Conservation (phyloP, 345 rosid genomes). For the Clarkia xantiana region DNA sequence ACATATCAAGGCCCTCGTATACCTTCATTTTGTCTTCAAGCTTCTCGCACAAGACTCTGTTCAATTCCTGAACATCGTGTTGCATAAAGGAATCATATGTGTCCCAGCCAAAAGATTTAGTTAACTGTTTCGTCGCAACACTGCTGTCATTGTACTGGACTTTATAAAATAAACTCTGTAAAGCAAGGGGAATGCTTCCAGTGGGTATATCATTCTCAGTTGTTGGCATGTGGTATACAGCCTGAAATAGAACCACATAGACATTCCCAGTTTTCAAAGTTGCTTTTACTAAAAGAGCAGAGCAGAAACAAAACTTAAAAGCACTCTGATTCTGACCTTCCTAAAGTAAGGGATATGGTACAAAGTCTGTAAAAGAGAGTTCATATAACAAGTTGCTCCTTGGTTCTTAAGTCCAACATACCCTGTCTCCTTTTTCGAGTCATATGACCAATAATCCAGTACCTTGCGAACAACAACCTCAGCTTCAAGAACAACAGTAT, state of each 20-base stretch:
- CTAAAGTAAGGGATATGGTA: constrained; percentile 89
- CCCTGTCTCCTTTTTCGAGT: constrained; percentile 97
- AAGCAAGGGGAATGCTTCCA: constrained; percentile 93
- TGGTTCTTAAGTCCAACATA: constrained; percentile 97
- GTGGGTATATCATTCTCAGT: constrained; percentile 92
- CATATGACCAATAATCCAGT: constrained; percentile 87
- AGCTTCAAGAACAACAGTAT: constrained; percentile 72
- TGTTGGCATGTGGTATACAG: constrained; percentile 98
- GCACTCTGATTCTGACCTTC: constrained; percentile 37
- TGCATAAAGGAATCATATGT: constrained; percentile 98
- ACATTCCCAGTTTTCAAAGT: not conserved
- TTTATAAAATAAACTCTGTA: constrained; percentile 91
- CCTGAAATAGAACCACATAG: constrained; percentile 30
- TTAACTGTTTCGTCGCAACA: constrained; percentile 86
- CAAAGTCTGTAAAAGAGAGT: constrained; percentile 80
- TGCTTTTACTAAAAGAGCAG: constrained; percentile 8
- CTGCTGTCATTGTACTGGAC: constrained; percentile 89
- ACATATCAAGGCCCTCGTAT: constrained; percentile 9
- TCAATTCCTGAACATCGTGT: constrained; percentile 97
- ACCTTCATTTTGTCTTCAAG: constrained; percentile 98
- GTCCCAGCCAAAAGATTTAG: constrained; percentile 99
- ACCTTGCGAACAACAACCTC: constrained; percentile 81
- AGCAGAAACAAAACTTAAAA: constrained; percentile 1
- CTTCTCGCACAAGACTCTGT: constrained; percentile 86
- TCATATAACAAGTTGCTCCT: constrained; percentile 99